Percentiles rank a stretch among this genome's conserved stretches.
phyloP scores from a whole-genome alignment of 768 basidiomycete genomes.

The Russula vinacea region DNA sequence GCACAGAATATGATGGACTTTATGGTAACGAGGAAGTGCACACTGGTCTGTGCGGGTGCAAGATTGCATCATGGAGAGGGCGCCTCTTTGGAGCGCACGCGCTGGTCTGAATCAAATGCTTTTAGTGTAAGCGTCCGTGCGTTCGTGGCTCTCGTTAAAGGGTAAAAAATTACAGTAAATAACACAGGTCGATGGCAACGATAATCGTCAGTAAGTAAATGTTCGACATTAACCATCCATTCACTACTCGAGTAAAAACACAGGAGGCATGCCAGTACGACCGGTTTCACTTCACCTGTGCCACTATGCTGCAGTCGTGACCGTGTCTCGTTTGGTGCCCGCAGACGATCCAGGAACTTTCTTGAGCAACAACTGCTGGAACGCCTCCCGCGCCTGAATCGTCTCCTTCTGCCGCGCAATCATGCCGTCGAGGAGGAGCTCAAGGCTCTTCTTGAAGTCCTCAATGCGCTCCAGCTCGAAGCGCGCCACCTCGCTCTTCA shows the following conservation, averaged over 20 bases:
- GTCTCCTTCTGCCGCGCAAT: conserved; percentile 78
- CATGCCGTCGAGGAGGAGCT: conserved; percentile 84
- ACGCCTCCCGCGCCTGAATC: conserved; percentile 32
- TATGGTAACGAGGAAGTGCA: neutral
- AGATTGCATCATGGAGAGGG: too few relatives aligned
- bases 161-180: too few relatives aligned
- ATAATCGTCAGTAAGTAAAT: neutral
- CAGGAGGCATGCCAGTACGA: neutral
- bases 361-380: conserved; percentile 29
- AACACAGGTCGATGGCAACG: neutral
- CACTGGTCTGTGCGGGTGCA: too few relatives aligned
- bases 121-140: too few relatives aligned
- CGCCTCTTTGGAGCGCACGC: too few relatives aligned
- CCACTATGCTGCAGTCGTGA: conserved; percentile 11
- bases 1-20: neutral
- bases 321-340: conserved; percentile 13
- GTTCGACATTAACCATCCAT: too few relatives aligned
- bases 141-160: too few relatives aligned
- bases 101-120: too few relatives aligned
- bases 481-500: conserved; percentile 83
- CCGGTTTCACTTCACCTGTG: neutral
- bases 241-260: neutral
- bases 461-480: conserved; percentile 93
- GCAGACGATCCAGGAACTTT: conserved; percentile 23
- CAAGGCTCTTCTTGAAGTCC: conserved; percentile 84